Evolutionary conservation across 768 basidiomycete genomes (phyloP), one percentile per base, ranked within the genome.

Genomic region (Russula lepida): DNA sequence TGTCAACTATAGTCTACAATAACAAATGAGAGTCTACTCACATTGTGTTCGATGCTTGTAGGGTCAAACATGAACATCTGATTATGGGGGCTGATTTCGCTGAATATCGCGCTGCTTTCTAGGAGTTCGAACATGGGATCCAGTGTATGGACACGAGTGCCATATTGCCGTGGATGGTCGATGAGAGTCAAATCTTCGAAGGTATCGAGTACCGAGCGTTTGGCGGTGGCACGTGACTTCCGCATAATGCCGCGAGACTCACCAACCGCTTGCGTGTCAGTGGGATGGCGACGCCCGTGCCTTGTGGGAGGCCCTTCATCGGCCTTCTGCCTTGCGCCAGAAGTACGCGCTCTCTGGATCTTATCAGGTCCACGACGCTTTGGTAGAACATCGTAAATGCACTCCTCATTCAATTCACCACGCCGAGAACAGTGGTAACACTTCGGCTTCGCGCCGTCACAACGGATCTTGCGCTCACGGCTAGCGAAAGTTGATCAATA

Each of bases 361-460:
- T 81, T 88, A 72, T 91, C 89, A 2, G 89, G 89, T 1, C 89
- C 89, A 43, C 89, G 81, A 46, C 89, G 85, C 67, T 87, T 90
- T 23, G 89, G 89, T 6, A 81, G 71, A 15, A 80, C 58, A 66
- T 92, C 89, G 66, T 91, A 92, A 54, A 74, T 69, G 69, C 89
- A 92, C 49, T 79, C 77, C 48, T 66, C 59, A n/a, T 61, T 59
- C n/a, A 62, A 59, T 28, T 66, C 44, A 41, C 86, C 44, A 41
- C 86, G 79, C 64, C 81, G 81, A 43, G 75, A 72, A 68, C 89
- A 92, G 68, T 89, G 89, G 68, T 87, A 81, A 68, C 89, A 92
- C 11, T 77, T 68, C 11, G 89, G 89, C 65, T 85, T 89, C 8
- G 85, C 84, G 56, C 89, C 89, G 70, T 91, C 89, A 70, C 89